These are phyloP conservation scores for Didymella pinodella DNA, from an alignment of 2,329 filamentous ascomycete genomes.

Conservation along the genomic window DNA sequence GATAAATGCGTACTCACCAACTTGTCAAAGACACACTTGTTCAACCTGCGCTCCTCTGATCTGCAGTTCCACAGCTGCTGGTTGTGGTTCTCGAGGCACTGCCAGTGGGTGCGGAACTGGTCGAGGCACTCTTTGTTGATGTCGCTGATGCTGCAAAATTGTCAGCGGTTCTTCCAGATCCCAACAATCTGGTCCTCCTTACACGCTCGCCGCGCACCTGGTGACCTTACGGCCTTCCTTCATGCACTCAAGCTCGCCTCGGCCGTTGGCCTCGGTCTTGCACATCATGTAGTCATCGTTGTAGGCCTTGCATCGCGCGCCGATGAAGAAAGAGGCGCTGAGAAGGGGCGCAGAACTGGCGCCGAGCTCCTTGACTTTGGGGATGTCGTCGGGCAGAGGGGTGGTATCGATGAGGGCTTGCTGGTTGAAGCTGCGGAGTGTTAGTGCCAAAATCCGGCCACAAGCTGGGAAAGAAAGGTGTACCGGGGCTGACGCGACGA, in stretches of 20 bases:
- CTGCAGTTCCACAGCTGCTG: slow-evolving; percentile 97
- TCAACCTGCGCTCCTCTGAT: slow-evolving; percentile 84
- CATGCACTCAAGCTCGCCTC: slow-evolving; percentile 92
- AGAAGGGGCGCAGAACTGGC: slow-evolving; percentile 90
- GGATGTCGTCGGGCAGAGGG: slow-evolving; percentile 89
- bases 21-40: slow-evolving; percentile 95
- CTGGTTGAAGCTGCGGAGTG: slow-evolving; percentile 81
- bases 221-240: slow-evolving; percentile 97
- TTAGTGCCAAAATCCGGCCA: slow-evolving; percentile 29
- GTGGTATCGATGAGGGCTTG: slow-evolving; percentile 93
- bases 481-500: slow-evolving; percentile 68
- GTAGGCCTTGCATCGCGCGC: slow-evolving; percentile 90
- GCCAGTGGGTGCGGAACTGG: slow-evolving; percentile 93
- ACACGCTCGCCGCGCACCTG: slow-evolving; percentile 95
- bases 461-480: slow-evolving; percentile 27
- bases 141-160: slow-evolving; percentile 76
- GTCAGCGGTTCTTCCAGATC: slow-evolving; percentile 8
- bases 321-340: slow-evolving; percentile 95
- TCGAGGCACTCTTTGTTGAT: slow-evolving; percentile 94
- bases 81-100: slow-evolving; percentile 96
- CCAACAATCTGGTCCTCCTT: slow-evolving; percentile 40
- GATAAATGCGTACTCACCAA: slow-evolving; percentile 71
- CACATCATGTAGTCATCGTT: slow-evolving; percentile 99
- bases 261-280: slow-evolving; percentile 92
- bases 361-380: slow-evolving; percentile 91